Evolutionary conservation across 192 early-diverging fungal genomes (phyloP), one percentile per base, ranked within the genome.

Genomic region (Spizellomyces sp.): DNA sequence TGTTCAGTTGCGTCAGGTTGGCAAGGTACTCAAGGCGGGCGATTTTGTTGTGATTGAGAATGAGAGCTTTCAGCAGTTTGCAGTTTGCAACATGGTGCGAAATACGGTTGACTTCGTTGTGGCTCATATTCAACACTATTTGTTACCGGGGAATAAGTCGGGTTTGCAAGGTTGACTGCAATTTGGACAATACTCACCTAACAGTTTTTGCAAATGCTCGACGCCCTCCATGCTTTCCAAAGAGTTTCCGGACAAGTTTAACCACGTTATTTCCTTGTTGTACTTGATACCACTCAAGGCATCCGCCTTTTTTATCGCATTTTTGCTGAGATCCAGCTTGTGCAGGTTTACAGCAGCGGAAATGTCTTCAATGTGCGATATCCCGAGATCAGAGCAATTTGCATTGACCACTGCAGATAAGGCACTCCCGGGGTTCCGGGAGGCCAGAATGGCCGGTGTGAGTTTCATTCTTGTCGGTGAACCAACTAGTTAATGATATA

Each of bases 11-110:
- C 3, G 61, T 66, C 19, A 92, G 74, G 4, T 62, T 73, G 14
- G 78, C 78, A 9, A 94, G 36, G 63, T 93, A 81, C 61, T 93
- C 91, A 43, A 94, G 82, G 27, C 74, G 68, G 22, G 75, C 69
- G 61, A 94, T 88, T 41, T 78, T 72, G 81, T 95, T 95, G 76
- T 94, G 80, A 67, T 90, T 91, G 19, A 94, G 79, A 45, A 95
- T 89, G 10, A 95, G 70, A 4, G 94, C 94, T 60, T 91, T 92
- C 21, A 95, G 79, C 36, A 83, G 66, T n/a, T 69, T 83, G 21
- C 87, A 81, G 10, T 79, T 83, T 12, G 78, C 64, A 14, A 90
- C 75, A 61, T 88, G 77, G 17, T 73, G 70, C 9, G 87, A 86
- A 14, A 95, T 87, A 43, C 80, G 74, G 15, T 80, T 84, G 45